Evolutionary conservation across 495 filamentous ascomycete genomes (phyloP).

Genomic region (Penicillium soppii): DNA sequence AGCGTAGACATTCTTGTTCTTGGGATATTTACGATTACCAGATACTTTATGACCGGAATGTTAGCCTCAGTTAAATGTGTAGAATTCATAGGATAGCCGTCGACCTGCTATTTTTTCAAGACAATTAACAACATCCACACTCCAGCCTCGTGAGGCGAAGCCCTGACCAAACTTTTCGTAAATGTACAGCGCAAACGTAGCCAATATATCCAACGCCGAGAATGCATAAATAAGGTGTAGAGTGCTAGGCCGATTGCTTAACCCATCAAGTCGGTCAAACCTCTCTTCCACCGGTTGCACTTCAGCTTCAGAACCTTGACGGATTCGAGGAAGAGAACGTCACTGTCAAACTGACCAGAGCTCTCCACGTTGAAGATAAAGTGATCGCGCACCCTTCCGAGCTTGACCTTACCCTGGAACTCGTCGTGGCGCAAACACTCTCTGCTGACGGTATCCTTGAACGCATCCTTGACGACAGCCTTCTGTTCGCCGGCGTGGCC

Average conservation of each 20-base stretch:
- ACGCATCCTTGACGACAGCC: constrained; percentile 79
- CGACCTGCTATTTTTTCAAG: constrained; percentile 6
- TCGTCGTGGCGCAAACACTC: constrained; percentile 90
- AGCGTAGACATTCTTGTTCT: background rate
- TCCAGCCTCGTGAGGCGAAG: constrained; percentile 38
- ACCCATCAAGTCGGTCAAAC: constrained; percentile 54
- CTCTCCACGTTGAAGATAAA: constrained; percentile 98
- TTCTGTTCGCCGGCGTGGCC: constrained; percentile 72
- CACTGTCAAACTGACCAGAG: constrained; percentile 88
- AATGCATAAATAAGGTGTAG: constrained; percentile 40
- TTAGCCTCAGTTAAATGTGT: constrained; percentile 23
- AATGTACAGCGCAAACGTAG: constrained; percentile 40
- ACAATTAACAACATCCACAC: constrained; percentile 32
- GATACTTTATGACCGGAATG: constrained; percentile 13
- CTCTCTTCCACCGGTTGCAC: constrained; percentile 61
- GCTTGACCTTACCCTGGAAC: constrained; percentile 91
- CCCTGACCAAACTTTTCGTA: constrained; percentile 41
- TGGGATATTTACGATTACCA: background rate
- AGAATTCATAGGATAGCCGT: constrained; percentile 20
- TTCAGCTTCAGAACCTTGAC: constrained; percentile 83
- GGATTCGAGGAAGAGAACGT: constrained; percentile 85
- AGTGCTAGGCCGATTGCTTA: constrained; percentile 26
- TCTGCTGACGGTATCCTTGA: constrained; percentile 88
- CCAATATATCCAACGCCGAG: constrained; percentile 43
- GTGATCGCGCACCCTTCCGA: constrained; percentile 87